Percentiles rank a stretch among this genome's conserved stretches.
These are phyloP conservation scores for Aspergillus pseudotamarii DNA, from an alignment of 2,329 filamentous ascomycete species.

Conservation along the genomic window DNA sequence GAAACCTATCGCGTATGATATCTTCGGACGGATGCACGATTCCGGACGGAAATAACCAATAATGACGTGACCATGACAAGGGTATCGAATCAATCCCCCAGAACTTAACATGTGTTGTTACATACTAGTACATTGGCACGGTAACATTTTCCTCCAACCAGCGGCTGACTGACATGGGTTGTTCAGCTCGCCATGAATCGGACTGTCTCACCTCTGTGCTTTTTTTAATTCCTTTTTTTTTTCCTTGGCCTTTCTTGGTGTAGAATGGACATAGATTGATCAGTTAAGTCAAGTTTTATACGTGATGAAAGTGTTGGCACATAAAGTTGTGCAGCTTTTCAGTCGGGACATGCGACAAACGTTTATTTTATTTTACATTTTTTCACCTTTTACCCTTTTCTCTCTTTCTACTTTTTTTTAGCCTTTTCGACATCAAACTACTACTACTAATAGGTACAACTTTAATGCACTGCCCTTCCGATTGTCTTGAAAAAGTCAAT, in stretches of 20 bases:
- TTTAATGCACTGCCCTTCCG: not conserved
- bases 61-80: conserved; percentile 7
- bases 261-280: no score
- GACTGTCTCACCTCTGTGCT: not conserved
- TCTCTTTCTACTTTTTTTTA: not conserved
- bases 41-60: not conserved
- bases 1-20: not conserved
- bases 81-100: conserved; percentile 1
- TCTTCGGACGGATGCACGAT: not conserved
- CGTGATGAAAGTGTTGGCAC: not conserved
- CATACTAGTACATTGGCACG: conserved; percentile 6
- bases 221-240: not conserved
- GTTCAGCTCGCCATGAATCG: conserved; percentile 7
- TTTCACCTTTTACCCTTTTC: not conserved
- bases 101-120: conserved; percentile 1
- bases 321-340: not conserved
- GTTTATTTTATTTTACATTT: not conserved
- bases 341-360: no score
- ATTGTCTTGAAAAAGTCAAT: not conserved
- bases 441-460: not conserved
- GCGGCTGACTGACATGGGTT: not conserved
- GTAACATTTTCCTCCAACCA: conserved; percentile 4
- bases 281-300: no score
- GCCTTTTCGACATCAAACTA: not conserved
- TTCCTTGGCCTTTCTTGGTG: not conserved